Evolutionary conservation across 306 rosid species (phyloP).

Genomic region (Quercus engelmannii): DNA sequence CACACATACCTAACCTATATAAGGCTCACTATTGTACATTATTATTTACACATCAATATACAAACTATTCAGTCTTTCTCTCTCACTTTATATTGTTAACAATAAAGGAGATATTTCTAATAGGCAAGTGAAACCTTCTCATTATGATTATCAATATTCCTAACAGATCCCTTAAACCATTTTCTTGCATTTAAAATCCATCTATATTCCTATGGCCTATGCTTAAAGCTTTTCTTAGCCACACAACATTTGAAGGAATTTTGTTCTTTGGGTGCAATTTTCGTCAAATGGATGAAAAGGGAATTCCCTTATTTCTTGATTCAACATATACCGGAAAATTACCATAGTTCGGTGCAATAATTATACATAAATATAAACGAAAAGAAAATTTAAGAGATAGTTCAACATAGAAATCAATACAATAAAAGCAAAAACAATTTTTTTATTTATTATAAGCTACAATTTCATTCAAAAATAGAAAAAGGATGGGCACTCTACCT

Average conservation of each 20-base stretch:
- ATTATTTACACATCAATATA: no score
- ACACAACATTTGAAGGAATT: constrained; percentile 82
- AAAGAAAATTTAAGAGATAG: neutral
- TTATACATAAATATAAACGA: neutral
- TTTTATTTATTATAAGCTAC: no score
- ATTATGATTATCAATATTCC: constrained; percentile 57
- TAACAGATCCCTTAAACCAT: constrained; percentile 85
- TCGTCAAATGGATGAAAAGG: constrained; percentile 63
- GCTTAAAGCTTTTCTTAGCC: constrained; percentile 65
- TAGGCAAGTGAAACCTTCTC: constrained; percentile 36
- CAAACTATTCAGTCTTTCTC: no score
- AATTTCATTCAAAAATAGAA: no score
- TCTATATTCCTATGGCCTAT: constrained; percentile 80
- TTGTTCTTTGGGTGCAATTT: constrained; percentile 64
- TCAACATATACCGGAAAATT: constrained; percentile 63
- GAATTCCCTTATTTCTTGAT: constrained; percentile 75
- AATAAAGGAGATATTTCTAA: no score
- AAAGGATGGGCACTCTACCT: no score
- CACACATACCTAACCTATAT: no score
- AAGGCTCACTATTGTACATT: no score
- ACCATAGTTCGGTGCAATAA: neutral
- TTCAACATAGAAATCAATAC: neutral
- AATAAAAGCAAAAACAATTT: no score
- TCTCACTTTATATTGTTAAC: no score
- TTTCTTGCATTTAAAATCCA: constrained; percentile 82